Base-by-base conservation (phyloP, 768 basidiomycete genomes). In the Suillus brevipes region DNA sequence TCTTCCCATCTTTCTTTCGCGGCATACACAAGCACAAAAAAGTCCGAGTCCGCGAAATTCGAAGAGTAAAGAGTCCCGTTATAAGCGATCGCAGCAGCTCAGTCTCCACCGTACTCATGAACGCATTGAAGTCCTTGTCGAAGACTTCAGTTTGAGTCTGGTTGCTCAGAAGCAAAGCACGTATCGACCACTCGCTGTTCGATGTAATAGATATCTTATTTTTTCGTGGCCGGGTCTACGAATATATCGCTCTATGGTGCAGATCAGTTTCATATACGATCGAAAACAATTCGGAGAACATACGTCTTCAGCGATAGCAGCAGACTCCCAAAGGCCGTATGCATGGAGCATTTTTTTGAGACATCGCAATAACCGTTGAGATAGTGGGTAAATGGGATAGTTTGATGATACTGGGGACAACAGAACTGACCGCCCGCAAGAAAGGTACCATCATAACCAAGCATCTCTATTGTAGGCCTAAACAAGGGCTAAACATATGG, bases 41-140 rank as follows among this genome's bases (percentile, higher is more conserved):
- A n/a, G n/a, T n/a, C n/a, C n/a, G n/a, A 81, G 73, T 87, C 83
- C 6, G 66, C 68, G 42, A 83, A 75, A 72, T 88, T 78, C 3
- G 87, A 87, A 75, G 89, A 91, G 71, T 85, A 85, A 13, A 82
- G 77, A 8, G 79, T 72, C 9, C 79, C 80, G 50, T 78, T 78
- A 66, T 82, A 76, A 1, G 83, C 84, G 18, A 82, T 77, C 0
- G 84, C 85, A 5, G 85, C 73, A 9, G 81, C n/a, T n/a, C n/a
- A n/a, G n/a, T n/a, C 84, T 14, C 89, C 89, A 1, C 89, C 89
- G 63, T 90, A 90, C 73, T 89, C 89, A 49, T 89, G 84, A 1
- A 89, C 14, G 78, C 84, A 74, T 84, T 87, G 81, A 82, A 89
- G 0, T 77, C 78, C 38, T 74, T 68, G 1, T 82, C 83, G 28